A percentile compares a stretch with the other conserved stretches of the same genome.
Conservation (phyloP, 805 yeast genomes). For the Dipodascus geniculatus region DNA sequence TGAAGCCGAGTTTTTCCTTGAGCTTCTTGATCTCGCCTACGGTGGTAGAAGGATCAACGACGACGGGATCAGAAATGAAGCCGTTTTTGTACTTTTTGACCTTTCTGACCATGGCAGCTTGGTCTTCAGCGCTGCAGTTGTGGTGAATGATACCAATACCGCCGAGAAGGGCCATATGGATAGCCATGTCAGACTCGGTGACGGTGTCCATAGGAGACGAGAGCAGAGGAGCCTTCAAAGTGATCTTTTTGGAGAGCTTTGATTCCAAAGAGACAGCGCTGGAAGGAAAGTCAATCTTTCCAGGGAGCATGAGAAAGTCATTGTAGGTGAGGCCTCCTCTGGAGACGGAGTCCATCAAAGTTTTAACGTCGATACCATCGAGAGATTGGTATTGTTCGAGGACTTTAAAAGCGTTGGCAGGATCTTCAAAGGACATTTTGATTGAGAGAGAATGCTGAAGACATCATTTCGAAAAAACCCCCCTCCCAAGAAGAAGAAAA, state of each 20-base stretch:
- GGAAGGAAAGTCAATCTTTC: slow-evolving; percentile 83
- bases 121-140: slow-evolving; percentile 93
- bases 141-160: slow-evolving; percentile 98
- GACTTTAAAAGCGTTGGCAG: slow-evolving; percentile 45
- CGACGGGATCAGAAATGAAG: slow-evolving; percentile 89
- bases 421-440: slow-evolving; percentile 2
- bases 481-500: neutral
- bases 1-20: slow-evolving; percentile 70
- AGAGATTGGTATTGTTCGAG: slow-evolving; percentile 52
- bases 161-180: slow-evolving; percentile 95
- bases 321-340: slow-evolving; percentile 98
- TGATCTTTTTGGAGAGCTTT: slow-evolving; percentile 80
- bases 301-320: slow-evolving; percentile 91
- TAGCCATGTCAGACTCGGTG: slow-evolving; percentile 95
- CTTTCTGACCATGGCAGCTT: slow-evolving; percentile 95
- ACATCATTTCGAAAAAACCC: neutral
- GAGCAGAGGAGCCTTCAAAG: slow-evolving; percentile 86
- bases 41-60: slow-evolving; percentile 61
- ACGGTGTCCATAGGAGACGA: slow-evolving; percentile 99
- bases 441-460: neutral
- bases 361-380: slow-evolving; percentile 78
- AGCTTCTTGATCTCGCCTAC: slow-evolving; percentile 70
- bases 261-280: slow-evolving; percentile 68
- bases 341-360: slow-evolving; percentile 77
- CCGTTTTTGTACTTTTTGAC: slow-evolving; percentile 98